Base-by-base conservation (phyloP, 257 asterid genomes). In the Apocynum venetum region DNA sequence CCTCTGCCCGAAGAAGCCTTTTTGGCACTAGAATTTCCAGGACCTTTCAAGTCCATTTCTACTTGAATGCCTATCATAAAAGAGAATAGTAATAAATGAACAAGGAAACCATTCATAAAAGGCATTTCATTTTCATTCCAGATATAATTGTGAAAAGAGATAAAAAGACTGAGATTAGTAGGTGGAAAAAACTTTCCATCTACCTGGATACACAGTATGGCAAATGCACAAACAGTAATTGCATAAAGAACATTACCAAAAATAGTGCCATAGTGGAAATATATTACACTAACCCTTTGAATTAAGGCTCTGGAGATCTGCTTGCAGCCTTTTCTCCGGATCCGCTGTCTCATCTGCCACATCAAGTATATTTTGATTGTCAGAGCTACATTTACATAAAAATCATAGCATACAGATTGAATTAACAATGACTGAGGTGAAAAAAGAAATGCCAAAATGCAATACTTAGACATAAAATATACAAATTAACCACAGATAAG, bases 31-130 rank as follows among this genome's bases (percentile, higher is more conserved):
- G 91, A 80, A 78, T 84, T 87, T 80, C 90, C 94, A 47, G 93
- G 72, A 76, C 90, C 90, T 88, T 90, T 95, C 82, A 95, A 82
- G n/a, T 92, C 96, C 89, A 91, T 73, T 68, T 91, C 77, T 47
- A 94, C 97, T 81, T 86, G 79, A 80, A 92, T 90, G 52, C 87
- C 98, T 94, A 79, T 71, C 48, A 73, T 67, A 31, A 17, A 40
- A 31, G 25, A 53, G 0, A 15, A 8, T 0, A 5, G 17, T 10
- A 55, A 15, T 17, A 52, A 55, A 40, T 47, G 47, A 47, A 51
- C 64, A 72, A 15, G n/a, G 6, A 12, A 36, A 40, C 14, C 4
- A n/a, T 9, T 14, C 43, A 72, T 31, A 31, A 31, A 48, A 8
- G 41, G 74, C 57, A 70, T 13, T 48, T 41, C 52, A 63, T 63